Conservation (phyloP, 768 basidiomycete species). For the Lepiota venenata region DNA sequence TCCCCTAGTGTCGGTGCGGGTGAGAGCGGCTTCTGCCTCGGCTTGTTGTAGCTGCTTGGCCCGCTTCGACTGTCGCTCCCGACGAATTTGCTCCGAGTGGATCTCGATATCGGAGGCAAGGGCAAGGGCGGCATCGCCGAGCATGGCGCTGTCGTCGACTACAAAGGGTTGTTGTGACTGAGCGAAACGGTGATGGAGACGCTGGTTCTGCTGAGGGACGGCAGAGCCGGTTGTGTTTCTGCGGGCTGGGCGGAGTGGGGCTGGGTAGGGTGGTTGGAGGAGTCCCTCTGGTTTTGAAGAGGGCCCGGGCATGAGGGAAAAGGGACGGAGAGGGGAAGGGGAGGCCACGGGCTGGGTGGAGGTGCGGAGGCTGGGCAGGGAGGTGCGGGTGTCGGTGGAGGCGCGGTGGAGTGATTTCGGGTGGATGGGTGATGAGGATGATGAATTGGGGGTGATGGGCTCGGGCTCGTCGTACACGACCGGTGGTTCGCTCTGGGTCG, state of each 20-base stretch:
- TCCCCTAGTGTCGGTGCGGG: slow-evolving; percentile 22
- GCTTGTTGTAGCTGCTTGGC: slow-evolving; percentile 61
- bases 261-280: slow-evolving; percentile 46
- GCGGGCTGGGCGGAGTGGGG: slow-evolving; percentile 31
- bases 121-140: slow-evolving; percentile 30
- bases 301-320: slow-evolving; percentile 11
- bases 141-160: slow-evolving; percentile 29
- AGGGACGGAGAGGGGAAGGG: slow-evolving; percentile 19
- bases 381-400: slow-evolving; percentile 48
- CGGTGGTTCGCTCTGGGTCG: slow-evolving; percentile 16
- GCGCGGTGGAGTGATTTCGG: slow-evolving; percentile 35
- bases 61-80: slow-evolving; percentile 73
- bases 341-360: slow-evolving; percentile 14
- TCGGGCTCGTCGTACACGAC: slow-evolving; percentile 32
- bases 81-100: slow-evolving; percentile 85
- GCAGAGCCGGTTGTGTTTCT: slow-evolving; percentile 71
- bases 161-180: slow-evolving; percentile 31
- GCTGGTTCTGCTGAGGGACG: slow-evolving; percentile 10
- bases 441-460: slow-evolving; percentile 14
- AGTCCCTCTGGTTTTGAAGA: slow-evolving; percentile 35
- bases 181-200: slow-evolving; percentile 12
- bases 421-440: slow-evolving; percentile 6
- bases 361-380: slow-evolving; percentile 24
- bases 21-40: slow-evolving; percentile 58
- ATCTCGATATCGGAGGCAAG: slow-evolving; percentile 80